Conservation (phyloP, 768 basidiomycete genomes). For the Boletus vinaceobasis region DNA sequence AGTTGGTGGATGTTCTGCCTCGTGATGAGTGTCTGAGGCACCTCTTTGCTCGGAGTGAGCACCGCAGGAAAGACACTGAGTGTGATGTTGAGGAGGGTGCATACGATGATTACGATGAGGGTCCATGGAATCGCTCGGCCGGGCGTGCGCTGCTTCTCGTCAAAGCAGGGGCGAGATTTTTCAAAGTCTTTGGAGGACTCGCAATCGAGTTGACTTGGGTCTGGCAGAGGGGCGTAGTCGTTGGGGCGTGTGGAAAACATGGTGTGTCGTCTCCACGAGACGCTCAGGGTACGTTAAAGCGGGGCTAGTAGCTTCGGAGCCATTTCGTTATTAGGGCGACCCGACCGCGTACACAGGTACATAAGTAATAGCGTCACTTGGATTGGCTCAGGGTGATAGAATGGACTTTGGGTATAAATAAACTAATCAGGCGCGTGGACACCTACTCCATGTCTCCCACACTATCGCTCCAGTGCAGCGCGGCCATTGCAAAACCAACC, state of each 20-base stretch:
- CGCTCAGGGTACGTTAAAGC: neutral
- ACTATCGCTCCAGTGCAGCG: too few species aligned
- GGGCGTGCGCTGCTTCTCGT: neutral
- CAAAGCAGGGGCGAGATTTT: neutral
- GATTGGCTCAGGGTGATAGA: too few species aligned
- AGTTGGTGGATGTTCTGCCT: constrained; percentile 9
- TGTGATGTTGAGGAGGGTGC: constrained; percentile 7
- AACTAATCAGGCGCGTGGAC: too few species aligned
- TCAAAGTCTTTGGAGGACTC: constrained; percentile 3
- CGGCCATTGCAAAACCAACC: too few species aligned
- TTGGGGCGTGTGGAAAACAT: constrained; percentile 3
- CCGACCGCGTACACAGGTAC: too few species aligned
- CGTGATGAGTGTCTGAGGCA: neutral
- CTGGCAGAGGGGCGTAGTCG: neutral
- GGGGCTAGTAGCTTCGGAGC: too few species aligned
- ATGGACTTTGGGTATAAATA: too few species aligned
- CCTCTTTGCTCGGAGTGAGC: neutral
- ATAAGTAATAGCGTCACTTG: too few species aligned
- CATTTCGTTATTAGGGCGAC: too few species aligned
- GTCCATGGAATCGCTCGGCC: constrained; percentile 10
- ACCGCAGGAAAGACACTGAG: constrained; percentile 2
- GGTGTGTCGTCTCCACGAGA: neutral
- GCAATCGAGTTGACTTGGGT: neutral
- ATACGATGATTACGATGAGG: neutral
- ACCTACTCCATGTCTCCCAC: too few species aligned